These are phyloP conservation scores for Zygosaccharomyces lentus DNA, from an alignment of 805 yeast species.

Conservation along the genomic window DNA sequence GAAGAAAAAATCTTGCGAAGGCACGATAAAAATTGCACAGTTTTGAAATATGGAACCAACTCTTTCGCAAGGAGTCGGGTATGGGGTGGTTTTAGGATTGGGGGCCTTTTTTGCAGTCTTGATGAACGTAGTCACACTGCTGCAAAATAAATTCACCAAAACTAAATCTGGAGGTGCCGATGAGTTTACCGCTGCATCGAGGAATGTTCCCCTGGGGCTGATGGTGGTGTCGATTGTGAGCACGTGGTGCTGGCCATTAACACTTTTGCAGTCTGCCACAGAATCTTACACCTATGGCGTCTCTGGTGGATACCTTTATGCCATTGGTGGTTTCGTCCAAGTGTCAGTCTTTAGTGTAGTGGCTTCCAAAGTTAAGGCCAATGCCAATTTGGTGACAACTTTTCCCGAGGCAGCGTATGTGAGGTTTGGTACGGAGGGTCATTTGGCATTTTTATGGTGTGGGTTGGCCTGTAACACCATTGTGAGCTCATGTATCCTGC, in stretches of 20 bases:
- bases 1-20: background rate
- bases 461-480: conserved; percentile 41
- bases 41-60: conserved; percentile 9
- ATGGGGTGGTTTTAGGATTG: conserved; percentile 35
- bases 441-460: conserved; percentile 38
- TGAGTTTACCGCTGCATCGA: conserved; percentile 43
- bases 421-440: conserved; percentile 41
- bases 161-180: conserved; percentile 34
- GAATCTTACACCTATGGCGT: conserved; percentile 33
- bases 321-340: conserved; percentile 27
- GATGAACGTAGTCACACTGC: conserved; percentile 39
- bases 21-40: no score
- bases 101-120: conserved; percentile 43
- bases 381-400: conserved; percentile 40
- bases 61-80: conserved; percentile 27
- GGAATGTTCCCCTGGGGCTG: conserved; percentile 42
- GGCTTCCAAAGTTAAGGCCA: conserved; percentile 36
- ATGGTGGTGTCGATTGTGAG: conserved; percentile 43
- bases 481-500: conserved; percentile 39
- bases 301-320: conserved; percentile 33
- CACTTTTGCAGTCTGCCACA: conserved; percentile 33
- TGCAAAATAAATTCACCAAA: conserved; percentile 36
- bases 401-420: conserved; percentile 40
- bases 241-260: conserved; percentile 39
- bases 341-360: conserved; percentile 37